These are phyloP conservation scores for Stellera chamaejasme DNA, from an alignment of 345 rosid species.

Conservation along the genomic window DNA sequence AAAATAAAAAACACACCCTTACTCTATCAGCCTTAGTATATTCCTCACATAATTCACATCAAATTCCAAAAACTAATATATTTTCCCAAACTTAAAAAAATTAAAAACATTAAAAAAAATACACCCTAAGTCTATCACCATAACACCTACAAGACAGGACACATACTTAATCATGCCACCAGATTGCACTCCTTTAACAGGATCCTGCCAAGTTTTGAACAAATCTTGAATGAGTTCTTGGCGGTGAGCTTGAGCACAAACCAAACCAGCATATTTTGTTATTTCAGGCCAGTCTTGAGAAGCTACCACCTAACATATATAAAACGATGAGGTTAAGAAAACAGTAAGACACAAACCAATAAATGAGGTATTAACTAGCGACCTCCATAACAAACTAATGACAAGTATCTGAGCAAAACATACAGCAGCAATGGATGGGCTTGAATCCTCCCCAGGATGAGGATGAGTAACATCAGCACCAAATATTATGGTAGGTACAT, in stretches of 20 bases:
- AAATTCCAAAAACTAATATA: neutral
- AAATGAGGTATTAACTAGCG: conserved; percentile 1
- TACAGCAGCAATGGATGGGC: conserved; percentile 99
- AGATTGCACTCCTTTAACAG: conserved; percentile 75
- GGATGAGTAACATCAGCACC: conserved; percentile 99
- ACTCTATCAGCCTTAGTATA: too few relatives aligned
- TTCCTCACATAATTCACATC: neutral
- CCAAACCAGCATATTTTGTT: conserved; percentile 96
- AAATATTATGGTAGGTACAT: conserved; percentile 88
- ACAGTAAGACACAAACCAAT: neutral
- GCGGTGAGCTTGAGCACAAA: conserved; percentile 97
- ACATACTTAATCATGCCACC: conserved; percentile 98
- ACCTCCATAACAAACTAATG: neutral
- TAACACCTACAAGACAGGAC: neutral
- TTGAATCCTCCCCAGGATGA: conserved; percentile 97
- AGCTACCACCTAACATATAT: conserved; percentile 66
- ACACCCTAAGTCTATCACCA: too few relatives aligned
- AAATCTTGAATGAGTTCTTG: conserved; percentile 98
- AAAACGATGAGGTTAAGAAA: neutral
- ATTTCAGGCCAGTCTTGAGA: conserved; percentile 99
- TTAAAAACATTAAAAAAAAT: too few relatives aligned
- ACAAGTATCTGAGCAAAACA: conserved; percentile 8
- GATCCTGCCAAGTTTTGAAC: conserved; percentile 92
- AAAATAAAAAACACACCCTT: neutral
- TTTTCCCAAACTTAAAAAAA: neutral